phyloP scores from a whole-genome alignment of 257 asterid species.

The Solanum virginianum region DNA sequence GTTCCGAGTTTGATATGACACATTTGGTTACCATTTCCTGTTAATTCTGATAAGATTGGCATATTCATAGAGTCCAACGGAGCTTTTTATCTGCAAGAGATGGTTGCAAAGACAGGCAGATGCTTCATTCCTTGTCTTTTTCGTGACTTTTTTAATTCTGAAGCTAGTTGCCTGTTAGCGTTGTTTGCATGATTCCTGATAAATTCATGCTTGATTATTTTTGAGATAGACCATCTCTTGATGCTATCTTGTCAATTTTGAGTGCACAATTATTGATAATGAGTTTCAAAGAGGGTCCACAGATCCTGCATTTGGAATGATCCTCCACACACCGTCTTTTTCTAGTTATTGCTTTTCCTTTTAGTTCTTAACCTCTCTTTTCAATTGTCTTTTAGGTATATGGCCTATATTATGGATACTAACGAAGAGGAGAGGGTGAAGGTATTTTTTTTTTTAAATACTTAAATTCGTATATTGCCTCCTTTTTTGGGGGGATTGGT shows the following conservation, averaged over 20 bases:
- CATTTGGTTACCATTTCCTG: not conserved
- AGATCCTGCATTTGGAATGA: not conserved
- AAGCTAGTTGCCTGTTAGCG: not conserved
- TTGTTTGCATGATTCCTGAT: not conserved
- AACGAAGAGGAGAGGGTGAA: constrained; percentile 96
- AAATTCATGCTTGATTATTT: not conserved
- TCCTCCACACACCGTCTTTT: not conserved
- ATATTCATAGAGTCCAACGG: not conserved
- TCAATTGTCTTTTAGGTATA: constrained; percentile 47
- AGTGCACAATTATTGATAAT: not conserved
- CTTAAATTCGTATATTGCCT: not conserved
- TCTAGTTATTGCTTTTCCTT: not conserved
- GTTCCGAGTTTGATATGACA: not conserved
- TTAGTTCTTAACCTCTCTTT: not conserved
- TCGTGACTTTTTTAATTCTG: not conserved
- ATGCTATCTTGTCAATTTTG: not conserved
- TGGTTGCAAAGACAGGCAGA: not conserved
- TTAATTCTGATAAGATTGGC: not conserved
- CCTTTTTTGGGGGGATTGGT: not conserved
- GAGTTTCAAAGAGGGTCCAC: not conserved
- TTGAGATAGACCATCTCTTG: not conserved
- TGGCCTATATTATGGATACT: constrained; percentile 99
- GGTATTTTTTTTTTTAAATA: constrained; percentile 24
- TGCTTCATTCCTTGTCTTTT: not conserved
- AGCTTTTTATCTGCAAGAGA: not conserved